These are phyloP conservation scores for Salix koriyanagi DNA, from an alignment of 345 rosid species.

Conservation along the genomic window DNA sequence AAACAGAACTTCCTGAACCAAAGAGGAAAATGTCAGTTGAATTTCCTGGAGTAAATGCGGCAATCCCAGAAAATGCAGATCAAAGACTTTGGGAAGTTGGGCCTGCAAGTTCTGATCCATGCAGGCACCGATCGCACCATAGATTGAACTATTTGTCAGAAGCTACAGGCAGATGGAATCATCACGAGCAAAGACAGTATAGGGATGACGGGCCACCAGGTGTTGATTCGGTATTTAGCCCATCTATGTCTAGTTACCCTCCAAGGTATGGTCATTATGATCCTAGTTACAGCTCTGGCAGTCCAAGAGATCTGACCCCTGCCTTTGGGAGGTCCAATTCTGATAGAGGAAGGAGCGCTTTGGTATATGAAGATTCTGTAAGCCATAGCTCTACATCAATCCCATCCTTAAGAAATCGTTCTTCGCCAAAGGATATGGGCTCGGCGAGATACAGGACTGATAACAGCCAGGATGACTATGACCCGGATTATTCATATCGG, in stretches of 20 bases:
- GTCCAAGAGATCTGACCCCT: constrained; percentile 33
- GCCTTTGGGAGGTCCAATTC: constrained; percentile 29
- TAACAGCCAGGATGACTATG: constrained; percentile 16
- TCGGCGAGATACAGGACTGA: constrained; percentile 24
- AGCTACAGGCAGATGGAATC: constrained; percentile 33
- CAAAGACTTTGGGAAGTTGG: constrained; percentile 55
- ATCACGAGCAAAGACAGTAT: constrained; percentile 38
- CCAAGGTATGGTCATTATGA: constrained; percentile 52
- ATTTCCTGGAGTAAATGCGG: constrained; percentile 87
- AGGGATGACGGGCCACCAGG: constrained; percentile 56
- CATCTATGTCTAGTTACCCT: constrained; percentile 50
- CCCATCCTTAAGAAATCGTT: background rate
- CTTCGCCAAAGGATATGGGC: constrained; percentile 28
- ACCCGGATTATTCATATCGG: constrained; percentile 8
- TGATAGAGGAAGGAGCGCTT: constrained; percentile 46
- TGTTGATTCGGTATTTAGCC: constrained; percentile 33
- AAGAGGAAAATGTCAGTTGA: constrained; percentile 48
- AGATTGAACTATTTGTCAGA: constrained; percentile 32
- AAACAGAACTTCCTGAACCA: constrained; percentile 31
- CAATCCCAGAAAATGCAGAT: constrained; percentile 75
- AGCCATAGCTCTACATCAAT: constrained; percentile 18
- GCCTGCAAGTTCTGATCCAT: constrained; percentile 36
- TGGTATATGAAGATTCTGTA: constrained; percentile 27
- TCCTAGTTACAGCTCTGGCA: constrained; percentile 16
- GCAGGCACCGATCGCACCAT: constrained; percentile 29